Evolutionary conservation across 768 basidiomycete species (phyloP).

Genomic region (Mycena venus): DNA sequence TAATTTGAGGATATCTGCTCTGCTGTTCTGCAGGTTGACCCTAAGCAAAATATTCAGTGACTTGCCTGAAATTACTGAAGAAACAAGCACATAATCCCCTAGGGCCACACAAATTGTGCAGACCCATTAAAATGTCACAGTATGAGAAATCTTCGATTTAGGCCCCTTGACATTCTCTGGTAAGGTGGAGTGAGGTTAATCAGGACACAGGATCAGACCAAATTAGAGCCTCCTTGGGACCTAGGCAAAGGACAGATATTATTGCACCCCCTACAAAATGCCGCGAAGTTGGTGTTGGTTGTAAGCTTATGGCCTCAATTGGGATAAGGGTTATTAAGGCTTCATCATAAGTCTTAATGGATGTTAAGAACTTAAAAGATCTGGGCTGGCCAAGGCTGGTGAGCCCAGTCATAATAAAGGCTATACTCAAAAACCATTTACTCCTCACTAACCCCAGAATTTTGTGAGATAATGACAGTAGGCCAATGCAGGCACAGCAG

Average conservation of each 20-base stretch:
- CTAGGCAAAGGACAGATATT: background rate
- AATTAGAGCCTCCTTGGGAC: background rate
- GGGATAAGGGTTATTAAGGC: too few relatives aligned
- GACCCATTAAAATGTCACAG: background rate
- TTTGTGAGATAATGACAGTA: too few relatives aligned
- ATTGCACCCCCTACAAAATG: background rate
- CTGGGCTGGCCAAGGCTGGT: too few relatives aligned
- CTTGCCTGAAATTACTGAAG: background rate
- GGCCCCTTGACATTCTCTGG: background rate
- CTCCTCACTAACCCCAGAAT: too few relatives aligned
- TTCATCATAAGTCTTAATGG: too few relatives aligned
- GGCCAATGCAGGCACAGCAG: too few relatives aligned
- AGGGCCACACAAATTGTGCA: background rate
- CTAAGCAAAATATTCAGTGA: background rate
- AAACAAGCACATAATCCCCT: background rate
- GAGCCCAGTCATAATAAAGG: too few relatives aligned
- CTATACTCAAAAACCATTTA: too few relatives aligned
- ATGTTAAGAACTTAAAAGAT: too few relatives aligned
- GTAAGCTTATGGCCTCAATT: too few relatives aligned
- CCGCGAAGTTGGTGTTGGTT: too few relatives aligned
- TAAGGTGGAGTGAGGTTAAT: background rate
- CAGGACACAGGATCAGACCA: background rate
- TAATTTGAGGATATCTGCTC: background rate
- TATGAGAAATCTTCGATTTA: background rate
- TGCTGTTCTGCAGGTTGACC: background rate